Evolutionary conservation across 495 filamentous ascomycete species (phyloP).

Genomic region (Talaromyces adpressus): DNA sequence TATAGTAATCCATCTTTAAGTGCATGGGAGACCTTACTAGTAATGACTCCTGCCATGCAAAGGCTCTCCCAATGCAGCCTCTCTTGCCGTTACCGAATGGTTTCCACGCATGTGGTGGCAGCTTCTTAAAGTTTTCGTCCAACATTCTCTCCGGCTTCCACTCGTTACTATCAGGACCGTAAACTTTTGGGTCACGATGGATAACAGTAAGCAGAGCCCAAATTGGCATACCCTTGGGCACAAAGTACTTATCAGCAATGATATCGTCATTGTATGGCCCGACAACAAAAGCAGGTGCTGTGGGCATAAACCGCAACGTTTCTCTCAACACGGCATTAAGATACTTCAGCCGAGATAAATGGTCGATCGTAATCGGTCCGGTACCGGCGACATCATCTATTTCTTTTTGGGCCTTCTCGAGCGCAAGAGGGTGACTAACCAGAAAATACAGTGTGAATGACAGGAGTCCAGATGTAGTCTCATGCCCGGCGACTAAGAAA

Average conservation of each 20-base stretch:
- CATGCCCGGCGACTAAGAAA: slow-evolving; percentile 67
- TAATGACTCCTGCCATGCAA: slow-evolving; percentile 60
- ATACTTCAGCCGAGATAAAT: slow-evolving; percentile 60
- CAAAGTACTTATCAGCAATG: background rate
- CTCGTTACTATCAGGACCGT: slow-evolving; percentile 50
- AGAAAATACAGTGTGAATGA: slow-evolving; percentile 52
- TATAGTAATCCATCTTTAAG: background rate
- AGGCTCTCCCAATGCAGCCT: slow-evolving; percentile 60
- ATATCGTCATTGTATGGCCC: slow-evolving; percentile 19
- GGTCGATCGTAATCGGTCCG: slow-evolving; percentile 55
- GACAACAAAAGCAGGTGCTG: slow-evolving; percentile 45
- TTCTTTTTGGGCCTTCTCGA: slow-evolving; percentile 57
- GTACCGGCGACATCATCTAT: slow-evolving; percentile 60
- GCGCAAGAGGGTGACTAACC: slow-evolving; percentile 51
- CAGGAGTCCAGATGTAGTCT: slow-evolving; percentile 60
- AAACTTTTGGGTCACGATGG: slow-evolving; percentile 63
- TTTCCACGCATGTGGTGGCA: slow-evolving; percentile 57
- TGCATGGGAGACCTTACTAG: slow-evolving; percentile 9
- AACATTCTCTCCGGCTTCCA: slow-evolving; percentile 64
- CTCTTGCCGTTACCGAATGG: slow-evolving; percentile 43
- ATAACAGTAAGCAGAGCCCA: slow-evolving; percentile 46
- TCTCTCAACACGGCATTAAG: slow-evolving; percentile 63
- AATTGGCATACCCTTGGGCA: background rate
- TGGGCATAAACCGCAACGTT: slow-evolving; percentile 58
- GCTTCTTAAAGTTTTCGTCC: slow-evolving; percentile 49